These are phyloP conservation scores for Aspergillus quadricinctus DNA, from an alignment of 2,329 filamentous ascomycete species.

Conservation along the genomic window DNA sequence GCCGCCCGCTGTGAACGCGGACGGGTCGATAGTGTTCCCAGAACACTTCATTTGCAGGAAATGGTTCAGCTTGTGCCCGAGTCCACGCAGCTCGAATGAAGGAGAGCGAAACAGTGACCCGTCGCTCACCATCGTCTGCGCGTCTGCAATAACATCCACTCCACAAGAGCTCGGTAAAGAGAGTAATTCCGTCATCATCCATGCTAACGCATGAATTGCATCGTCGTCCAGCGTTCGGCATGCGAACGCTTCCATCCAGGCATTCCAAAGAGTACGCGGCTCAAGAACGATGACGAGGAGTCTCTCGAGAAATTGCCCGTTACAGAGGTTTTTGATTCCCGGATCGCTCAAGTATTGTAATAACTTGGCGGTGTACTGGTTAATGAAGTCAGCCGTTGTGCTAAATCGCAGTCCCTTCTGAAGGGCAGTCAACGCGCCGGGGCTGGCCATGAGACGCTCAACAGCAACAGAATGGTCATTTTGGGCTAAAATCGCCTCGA, in stretches of 20 bases:
- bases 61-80: constrained; percentile 43
- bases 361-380: constrained; percentile 34
- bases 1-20: constrained; percentile 18
- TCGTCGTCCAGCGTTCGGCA: constrained; percentile 28
- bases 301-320: constrained; percentile 48
- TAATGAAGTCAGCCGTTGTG: constrained; percentile 43
- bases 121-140: too few species aligned
- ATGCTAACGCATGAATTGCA: constrained; percentile 42
- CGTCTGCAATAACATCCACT: too few species aligned
- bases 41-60: constrained; percentile 15
- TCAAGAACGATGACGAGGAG: constrained; percentile 47
- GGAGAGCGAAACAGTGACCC: too few species aligned
- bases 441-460: constrained; percentile 38
- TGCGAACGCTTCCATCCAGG: constrained; percentile 35
- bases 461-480: constrained; percentile 38
- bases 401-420: constrained; percentile 43
- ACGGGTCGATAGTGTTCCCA: too few species aligned
- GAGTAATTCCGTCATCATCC: constrained; percentile 49
- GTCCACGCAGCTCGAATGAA: too few species aligned
- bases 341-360: constrained; percentile 41
- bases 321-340: constrained; percentile 45
- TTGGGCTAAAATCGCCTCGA: constrained; percentile 47
- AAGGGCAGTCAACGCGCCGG: constrained; percentile 32
- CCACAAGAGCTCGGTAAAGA: constrained; percentile 23
- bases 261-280: constrained; percentile 54